phyloP scores from a whole-genome alignment of 352 stramenopile species.

The Phytophthora fragariae region DNA sequence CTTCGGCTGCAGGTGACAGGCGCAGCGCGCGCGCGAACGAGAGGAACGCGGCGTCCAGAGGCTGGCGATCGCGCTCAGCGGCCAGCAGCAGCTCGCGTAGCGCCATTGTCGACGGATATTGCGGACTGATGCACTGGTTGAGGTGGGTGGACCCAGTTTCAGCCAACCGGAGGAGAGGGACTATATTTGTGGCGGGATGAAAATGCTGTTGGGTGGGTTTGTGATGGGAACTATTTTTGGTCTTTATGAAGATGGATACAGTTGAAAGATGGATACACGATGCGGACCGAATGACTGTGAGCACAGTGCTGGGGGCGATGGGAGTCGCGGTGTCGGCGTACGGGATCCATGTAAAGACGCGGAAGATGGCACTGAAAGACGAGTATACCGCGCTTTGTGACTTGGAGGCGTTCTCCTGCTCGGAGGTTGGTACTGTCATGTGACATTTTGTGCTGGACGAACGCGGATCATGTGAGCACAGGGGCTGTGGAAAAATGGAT shows the following conservation, averaged over 20 bases:
- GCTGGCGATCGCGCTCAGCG: constrained; percentile 63
- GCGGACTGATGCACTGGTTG: too few relatives aligned
- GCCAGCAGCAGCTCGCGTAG: constrained; percentile 78
- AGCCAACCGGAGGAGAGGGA: too few relatives aligned
- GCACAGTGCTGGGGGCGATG: constrained; percentile 35
- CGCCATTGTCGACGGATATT: constrained; percentile 4
- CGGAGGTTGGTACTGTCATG: constrained; percentile 39
- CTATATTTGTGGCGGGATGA: background rate
- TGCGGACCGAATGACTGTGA: constrained; percentile 17
- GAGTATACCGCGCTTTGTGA: constrained; percentile 67
- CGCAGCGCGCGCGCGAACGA: constrained; percentile 44
- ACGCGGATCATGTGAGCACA: too few relatives aligned
- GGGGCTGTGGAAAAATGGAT: too few relatives aligned
- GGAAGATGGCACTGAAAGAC: constrained; percentile 45
- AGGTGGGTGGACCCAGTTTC: too few relatives aligned
- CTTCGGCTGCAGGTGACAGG: background rate
- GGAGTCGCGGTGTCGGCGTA: constrained; percentile 47
- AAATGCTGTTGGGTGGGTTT: too few relatives aligned
- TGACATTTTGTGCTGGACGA: too few relatives aligned
- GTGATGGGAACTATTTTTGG: too few relatives aligned
- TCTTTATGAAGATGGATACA: too few relatives aligned
- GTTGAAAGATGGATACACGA: too few relatives aligned
- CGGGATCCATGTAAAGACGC: constrained; percentile 55
- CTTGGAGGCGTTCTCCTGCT: constrained; percentile 61
- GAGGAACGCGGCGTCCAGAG: constrained; percentile 62